These are phyloP conservation scores for Pterocarpus santalinus DNA, from an alignment of 306 rosid species.

Conservation along the genomic window DNA sequence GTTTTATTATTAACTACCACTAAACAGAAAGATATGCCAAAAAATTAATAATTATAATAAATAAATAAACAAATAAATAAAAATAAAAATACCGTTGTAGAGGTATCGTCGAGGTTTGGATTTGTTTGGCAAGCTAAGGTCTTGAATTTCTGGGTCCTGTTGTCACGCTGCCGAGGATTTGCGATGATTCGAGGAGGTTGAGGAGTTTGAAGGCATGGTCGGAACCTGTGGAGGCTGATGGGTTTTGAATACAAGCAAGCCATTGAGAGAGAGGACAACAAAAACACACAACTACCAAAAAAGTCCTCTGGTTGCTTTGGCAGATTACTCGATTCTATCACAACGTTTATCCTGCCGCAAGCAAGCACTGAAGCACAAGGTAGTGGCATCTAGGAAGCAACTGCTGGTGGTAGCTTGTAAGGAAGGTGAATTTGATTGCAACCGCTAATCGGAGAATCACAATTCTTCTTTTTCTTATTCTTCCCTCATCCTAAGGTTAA, in stretches of 20 bases:
- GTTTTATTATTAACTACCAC: neutral
- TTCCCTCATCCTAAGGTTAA: no score
- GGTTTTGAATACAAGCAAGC: conserved; percentile 74
- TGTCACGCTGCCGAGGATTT: conserved; percentile 36
- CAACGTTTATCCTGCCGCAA: neutral
- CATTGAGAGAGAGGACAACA: conserved; percentile 52
- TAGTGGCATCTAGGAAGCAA: neutral
- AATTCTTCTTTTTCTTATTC: no score
- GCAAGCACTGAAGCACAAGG: neutral
- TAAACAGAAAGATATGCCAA: neutral
- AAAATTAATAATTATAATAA: neutral
- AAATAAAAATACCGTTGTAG: conserved; percentile 52
- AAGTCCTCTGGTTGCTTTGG: neutral
- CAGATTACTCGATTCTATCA: neutral
- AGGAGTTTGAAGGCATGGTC: conserved; percentile 56
- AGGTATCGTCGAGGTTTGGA: conserved; percentile 58
- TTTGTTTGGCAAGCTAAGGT: conserved; percentile 67
- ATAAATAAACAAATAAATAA: neutral
- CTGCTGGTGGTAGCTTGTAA: conserved; percentile 24
- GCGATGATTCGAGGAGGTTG: conserved; percentile 42
- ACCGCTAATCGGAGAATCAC: no score
- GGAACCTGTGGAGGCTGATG: conserved; percentile 68
- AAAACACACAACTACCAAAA: neutral
- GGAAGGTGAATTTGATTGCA: conserved; percentile 27
- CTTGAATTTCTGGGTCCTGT: conserved; percentile 51